These are phyloP conservation scores for Fusarium ambrosium DNA, from an alignment of 2,329 filamentous ascomycete genomes.

Conservation along the genomic window DNA sequence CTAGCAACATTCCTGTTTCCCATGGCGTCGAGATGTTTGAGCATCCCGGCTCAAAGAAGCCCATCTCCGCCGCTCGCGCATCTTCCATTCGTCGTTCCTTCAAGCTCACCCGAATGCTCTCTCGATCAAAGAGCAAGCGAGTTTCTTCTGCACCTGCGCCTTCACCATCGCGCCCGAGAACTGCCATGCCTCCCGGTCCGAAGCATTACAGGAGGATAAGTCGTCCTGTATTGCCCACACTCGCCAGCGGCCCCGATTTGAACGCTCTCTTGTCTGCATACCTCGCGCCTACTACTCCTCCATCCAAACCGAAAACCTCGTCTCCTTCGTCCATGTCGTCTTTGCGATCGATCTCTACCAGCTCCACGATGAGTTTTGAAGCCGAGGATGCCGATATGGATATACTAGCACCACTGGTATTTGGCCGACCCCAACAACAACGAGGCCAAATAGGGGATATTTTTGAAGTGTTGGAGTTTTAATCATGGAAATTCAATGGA, in stretches of 20 bases:
- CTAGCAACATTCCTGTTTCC: constrained; percentile 40
- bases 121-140: constrained; percentile 39
- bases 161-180: constrained; percentile 32
- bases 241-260: constrained; percentile 31
- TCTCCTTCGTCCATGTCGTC: constrained; percentile 26
- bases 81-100: constrained; percentile 36
- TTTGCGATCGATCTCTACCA: constrained; percentile 39
- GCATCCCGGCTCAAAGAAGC: constrained; percentile 17
- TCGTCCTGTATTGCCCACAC: constrained; percentile 36
- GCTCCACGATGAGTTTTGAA: constrained; percentile 37
- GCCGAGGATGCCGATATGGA: constrained; percentile 35
- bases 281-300: constrained; percentile 27
- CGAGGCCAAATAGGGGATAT: constrained; percentile 39
- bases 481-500: background rate
- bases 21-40: constrained; percentile 40
- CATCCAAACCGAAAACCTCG: constrained; percentile 21
- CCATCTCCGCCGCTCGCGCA: constrained; percentile 24
- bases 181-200: constrained; percentile 24
- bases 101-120: constrained; percentile 35
- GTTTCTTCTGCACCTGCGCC: constrained; percentile 15
- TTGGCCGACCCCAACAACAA: constrained; percentile 35
- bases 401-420: constrained; percentile 34
- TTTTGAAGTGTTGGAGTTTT: constrained; percentile 38
- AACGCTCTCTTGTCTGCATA: constrained; percentile 40
- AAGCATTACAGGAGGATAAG: constrained; percentile 41